A percentile compares a stretch with the other conserved stretches of the same genome.
phyloP scores from a whole-genome alignment of 2,329 filamentous ascomycete species.

The Monosporascus cannonballus region DNA sequence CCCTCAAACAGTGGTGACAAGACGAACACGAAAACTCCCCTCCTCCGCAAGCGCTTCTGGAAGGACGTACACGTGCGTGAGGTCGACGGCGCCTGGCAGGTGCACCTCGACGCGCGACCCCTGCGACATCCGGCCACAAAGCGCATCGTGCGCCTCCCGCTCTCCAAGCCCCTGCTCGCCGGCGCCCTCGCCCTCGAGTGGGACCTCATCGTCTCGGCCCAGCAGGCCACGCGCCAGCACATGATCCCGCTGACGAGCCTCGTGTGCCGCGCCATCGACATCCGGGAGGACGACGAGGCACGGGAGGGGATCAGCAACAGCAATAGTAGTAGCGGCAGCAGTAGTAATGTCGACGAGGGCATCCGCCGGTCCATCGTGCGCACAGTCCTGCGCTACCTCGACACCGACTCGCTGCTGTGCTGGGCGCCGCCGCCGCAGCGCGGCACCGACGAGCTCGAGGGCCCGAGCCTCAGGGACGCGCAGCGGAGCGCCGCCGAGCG shows the following conservation, averaged over 20 bases:
- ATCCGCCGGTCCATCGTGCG: conserved; percentile 59
- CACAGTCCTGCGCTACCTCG: conserved; percentile 76
- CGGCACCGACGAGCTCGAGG: conserved; percentile 38
- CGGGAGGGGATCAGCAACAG: conserved; percentile 27
- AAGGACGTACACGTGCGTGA: conserved; percentile 70
- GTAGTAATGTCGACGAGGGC: conserved; percentile 27
- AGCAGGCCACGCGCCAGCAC: conserved; percentile 80
- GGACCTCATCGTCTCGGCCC: conserved; percentile 75
- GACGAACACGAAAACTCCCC: conserved; percentile 26
- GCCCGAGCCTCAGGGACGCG: conserved; percentile 60
- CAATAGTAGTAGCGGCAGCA: conserved; percentile 1
- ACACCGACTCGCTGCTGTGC: conserved; percentile 89
- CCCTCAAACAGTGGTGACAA: conserved; percentile 11
- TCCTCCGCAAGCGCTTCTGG: conserved; percentile 77
- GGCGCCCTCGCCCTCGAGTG: conserved; percentile 86
- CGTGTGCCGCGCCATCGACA: conserved; percentile 75
- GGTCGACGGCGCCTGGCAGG: conserved; percentile 51
- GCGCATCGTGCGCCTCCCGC: conserved; percentile 63
- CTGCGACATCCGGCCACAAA: conserved; percentile 74
- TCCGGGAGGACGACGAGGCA: conserved; percentile 58
- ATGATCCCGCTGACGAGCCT: conserved; percentile 87
- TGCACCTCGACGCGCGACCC: conserved; percentile 73
- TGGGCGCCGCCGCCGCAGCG: conserved; percentile 61
- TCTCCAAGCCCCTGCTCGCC: conserved; percentile 73
- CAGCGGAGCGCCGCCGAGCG: conserved; percentile 66